Conservation (phyloP, 768 basidiomycete species). For the Tylopilus sp. region DNA sequence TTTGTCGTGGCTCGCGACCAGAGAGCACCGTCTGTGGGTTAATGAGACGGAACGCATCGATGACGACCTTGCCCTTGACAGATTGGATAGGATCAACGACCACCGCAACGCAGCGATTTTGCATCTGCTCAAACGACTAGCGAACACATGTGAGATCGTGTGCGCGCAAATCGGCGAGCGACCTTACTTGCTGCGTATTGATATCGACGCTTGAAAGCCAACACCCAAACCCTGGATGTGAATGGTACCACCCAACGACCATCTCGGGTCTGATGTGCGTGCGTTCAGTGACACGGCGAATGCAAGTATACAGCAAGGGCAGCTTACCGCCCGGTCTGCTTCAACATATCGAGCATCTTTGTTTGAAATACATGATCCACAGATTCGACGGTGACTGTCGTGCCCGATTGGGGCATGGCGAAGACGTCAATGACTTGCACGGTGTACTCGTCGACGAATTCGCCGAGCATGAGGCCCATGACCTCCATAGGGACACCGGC, state of each 20-base stretch:
- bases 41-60: conserved; percentile 98
- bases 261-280: conserved; percentile 72
- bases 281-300: conserved; percentile 2
- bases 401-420: conserved; percentile 98
- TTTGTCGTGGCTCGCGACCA: conserved; percentile 94
- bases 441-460: conserved; percentile 97
- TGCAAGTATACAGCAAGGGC: conserved; percentile 4
- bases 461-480: conserved; percentile 97
- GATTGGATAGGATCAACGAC: conserved; percentile 99
- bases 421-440: conserved; percentile 96
- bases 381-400: conserved; percentile 95
- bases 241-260: conserved; percentile 99
- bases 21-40: conserved; percentile 85
- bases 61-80: conserved; percentile 97
- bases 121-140: conserved; percentile 94
- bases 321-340: conserved; percentile 92
- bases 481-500: conserved; percentile 99
- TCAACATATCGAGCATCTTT: conserved; percentile 98
- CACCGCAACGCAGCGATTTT: conserved; percentile 91
- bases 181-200: conserved; percentile 88
- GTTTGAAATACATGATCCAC: conserved; percentile 98
- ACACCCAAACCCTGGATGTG: conserved; percentile 98
- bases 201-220: conserved; percentile 99
- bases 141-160: conserved; percentile 12
- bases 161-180: not conserved